phyloP scores from a whole-genome alignment of 2,329 filamentous ascomycete genomes.

The Ophiocordyceps australis region DNA sequence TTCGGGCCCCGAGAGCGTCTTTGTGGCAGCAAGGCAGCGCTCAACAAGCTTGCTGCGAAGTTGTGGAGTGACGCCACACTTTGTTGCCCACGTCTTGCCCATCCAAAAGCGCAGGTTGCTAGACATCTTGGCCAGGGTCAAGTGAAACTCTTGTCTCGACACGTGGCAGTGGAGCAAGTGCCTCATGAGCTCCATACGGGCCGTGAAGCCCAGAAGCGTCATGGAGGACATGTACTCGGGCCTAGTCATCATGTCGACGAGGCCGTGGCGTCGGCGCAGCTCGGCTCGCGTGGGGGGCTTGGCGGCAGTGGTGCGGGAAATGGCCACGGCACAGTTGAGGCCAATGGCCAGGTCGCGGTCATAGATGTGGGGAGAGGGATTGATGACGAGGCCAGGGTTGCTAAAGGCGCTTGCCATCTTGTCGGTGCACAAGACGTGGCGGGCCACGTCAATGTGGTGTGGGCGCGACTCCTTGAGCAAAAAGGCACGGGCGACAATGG shows the following conservation, averaged over 20 bases:
- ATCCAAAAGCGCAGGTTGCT: conserved; percentile 43
- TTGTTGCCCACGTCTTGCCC: conserved; percentile 29
- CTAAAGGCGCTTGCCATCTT: conserved; percentile 8
- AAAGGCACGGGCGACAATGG: conserved; percentile 39
- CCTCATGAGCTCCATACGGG: conserved; percentile 39
- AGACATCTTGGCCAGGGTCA: conserved; percentile 35
- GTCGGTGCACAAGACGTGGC: conserved; percentile 26
- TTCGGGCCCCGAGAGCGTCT: conserved; percentile 39
- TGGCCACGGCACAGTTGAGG: conserved; percentile 39
- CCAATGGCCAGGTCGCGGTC: conserved; percentile 36
- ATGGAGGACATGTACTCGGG: conserved; percentile 21
- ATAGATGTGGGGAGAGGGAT: conserved; percentile 19
- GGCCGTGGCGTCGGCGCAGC: no score
- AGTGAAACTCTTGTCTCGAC: conserved; percentile 25
- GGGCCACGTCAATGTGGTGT: conserved; percentile 34
- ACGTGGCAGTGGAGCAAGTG: conserved; percentile 26
- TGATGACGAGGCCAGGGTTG: conserved; percentile 22
- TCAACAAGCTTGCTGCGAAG: conserved; percentile 36
- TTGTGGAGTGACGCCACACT: conserved; percentile 28
- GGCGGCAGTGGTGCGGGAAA: no score
- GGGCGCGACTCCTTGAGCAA: conserved; percentile 34
- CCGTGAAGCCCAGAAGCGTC: conserved; percentile 40
- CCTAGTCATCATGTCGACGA: conserved; percentile 27
- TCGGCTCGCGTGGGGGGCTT: no score
- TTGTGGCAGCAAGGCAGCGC: conserved; percentile 35